These are phyloP conservation scores for Metschnikowia similis DNA, from an alignment of 805 yeast genomes.

Conservation along the genomic window DNA sequence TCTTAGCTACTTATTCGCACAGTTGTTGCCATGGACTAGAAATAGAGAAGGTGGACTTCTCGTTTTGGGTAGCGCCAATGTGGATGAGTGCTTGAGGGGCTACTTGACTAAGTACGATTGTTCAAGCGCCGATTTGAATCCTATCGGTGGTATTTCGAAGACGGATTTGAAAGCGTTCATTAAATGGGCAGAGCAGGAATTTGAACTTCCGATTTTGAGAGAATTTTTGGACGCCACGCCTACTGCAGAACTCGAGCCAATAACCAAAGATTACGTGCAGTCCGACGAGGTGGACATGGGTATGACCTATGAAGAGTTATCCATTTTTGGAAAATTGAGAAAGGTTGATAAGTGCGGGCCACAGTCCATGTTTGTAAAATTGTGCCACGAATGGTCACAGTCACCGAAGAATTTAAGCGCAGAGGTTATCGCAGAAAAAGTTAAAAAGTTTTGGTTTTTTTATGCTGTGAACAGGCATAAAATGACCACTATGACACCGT, in stretches of 20 bases:
- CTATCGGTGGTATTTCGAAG: slow-evolving; percentile 98
- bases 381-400: slow-evolving; percentile 91
- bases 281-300: slow-evolving; percentile 99
- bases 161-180: slow-evolving; percentile 87
- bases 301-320: slow-evolving; percentile 90
- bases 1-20: slow-evolving; percentile 87
- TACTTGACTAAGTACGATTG: slow-evolving; percentile 96
- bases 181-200: slow-evolving; percentile 65
- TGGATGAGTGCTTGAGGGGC: slow-evolving; percentile 94
- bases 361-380: slow-evolving; percentile 84
- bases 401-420: slow-evolving; percentile 61
- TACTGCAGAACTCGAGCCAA: slow-evolving; percentile 97
- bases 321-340: slow-evolving; percentile 84
- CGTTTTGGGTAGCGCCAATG: slow-evolving; percentile 94
- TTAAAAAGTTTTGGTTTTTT: slow-evolving; percentile 85
- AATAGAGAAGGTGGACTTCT: slow-evolving; percentile 69
- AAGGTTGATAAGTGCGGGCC: slow-evolving; percentile 96
- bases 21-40: slow-evolving; percentile 91
- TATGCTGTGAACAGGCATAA: slow-evolving; percentile 96
- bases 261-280: slow-evolving; percentile 86
- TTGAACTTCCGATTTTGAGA: slow-evolving; percentile 69
- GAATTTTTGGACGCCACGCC: slow-evolving; percentile 90
- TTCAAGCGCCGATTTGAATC: slow-evolving; percentile 95
- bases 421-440: slow-evolving; percentile 84
- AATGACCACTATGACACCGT: slow-evolving; percentile 95